Percentiles rank a stretch among this genome's conserved stretches.
Conservation (phyloP, 2,329 filamentous ascomycete species). For the Sporothrix schenckii region DNA sequence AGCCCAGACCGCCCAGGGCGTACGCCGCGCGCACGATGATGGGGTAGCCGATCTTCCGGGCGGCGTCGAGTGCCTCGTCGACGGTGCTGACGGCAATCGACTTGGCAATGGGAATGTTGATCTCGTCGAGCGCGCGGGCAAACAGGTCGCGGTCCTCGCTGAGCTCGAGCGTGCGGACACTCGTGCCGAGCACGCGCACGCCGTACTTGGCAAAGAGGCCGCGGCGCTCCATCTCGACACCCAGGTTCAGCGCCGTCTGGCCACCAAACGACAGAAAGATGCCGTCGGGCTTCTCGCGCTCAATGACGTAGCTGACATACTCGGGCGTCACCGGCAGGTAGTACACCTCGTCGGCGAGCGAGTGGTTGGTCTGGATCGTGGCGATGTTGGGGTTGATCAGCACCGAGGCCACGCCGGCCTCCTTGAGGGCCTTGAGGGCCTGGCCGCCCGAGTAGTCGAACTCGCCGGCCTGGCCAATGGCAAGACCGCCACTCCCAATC, state of each 20-base stretch:
- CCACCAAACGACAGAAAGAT: conserved; percentile 98
- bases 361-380: conserved; percentile 97
- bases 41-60: conserved; percentile 85
- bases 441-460: conserved; percentile 98
- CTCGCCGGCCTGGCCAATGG: conserved; percentile 96
- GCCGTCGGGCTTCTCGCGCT: conserved; percentile 92
- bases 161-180: conserved; percentile 89
- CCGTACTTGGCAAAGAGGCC: conserved; percentile 94
- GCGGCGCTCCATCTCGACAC: conserved; percentile 95
- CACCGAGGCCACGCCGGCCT: conserved; percentile 96
- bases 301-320: conserved; percentile 97
- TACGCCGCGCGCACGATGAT: conserved; percentile 98
- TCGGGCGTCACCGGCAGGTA: conserved; percentile 97
- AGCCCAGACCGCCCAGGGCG: conserved; percentile 92
- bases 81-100: conserved; percentile 90
- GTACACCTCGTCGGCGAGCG: conserved; percentile 98
- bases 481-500: conserved; percentile 91
- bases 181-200: conserved; percentile 93
- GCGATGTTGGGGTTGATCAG: conserved; percentile 99
- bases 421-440: conserved; percentile 93
- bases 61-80: conserved; percentile 88
- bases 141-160: conserved; percentile 97
- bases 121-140: conserved; percentile 92
- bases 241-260: conserved; percentile 94
- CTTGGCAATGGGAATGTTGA: conserved; percentile 95